Evolutionary conservation across 2,329 filamentous ascomycete species (phyloP).

Genomic region (Fusarium vanettenii): DNA sequence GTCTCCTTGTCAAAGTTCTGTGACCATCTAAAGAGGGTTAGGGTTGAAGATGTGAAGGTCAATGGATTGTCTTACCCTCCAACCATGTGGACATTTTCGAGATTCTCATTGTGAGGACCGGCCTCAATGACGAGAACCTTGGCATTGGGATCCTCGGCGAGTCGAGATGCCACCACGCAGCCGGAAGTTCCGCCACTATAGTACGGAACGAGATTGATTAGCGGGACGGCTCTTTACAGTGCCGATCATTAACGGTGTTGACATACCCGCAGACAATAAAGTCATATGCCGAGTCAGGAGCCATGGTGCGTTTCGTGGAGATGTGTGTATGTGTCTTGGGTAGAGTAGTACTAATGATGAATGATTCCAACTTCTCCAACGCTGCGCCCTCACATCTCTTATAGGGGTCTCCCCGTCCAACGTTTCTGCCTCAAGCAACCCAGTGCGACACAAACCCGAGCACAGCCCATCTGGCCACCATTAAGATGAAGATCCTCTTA

Average conservation of each 20-base stretch:
- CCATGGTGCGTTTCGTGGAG: constrained; percentile 19
- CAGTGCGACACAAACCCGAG: background rate
- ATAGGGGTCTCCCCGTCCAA: background rate
- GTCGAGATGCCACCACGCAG: constrained; percentile 51
- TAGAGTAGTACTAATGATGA: background rate
- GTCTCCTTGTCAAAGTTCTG: constrained; percentile 60
- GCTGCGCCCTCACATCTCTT: constrained; percentile 13
- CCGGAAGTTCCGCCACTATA: constrained; percentile 52
- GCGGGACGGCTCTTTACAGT: background rate
- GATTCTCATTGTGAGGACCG: constrained; percentile 53
- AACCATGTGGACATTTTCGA: constrained; percentile 63
- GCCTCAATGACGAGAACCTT: constrained; percentile 52
- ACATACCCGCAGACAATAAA: constrained; percentile 51
- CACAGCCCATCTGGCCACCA: background rate
- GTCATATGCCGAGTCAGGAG: constrained; percentile 43
- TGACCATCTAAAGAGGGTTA: constrained; percentile 49
- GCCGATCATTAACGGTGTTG: background rate
- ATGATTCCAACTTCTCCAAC: background rate
- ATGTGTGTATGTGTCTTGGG: background rate
- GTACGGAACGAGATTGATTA: constrained; percentile 2
- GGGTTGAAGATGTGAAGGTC: too few species aligned
- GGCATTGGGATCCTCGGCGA: constrained; percentile 48
- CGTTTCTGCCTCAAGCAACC: background rate
- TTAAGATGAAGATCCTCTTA: constrained; percentile 6
- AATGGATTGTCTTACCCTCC: constrained; percentile 53